A percentile compares a stretch with the other conserved stretches of the same genome.
Conservation (phyloP, 148 eudicot species). For the Simmondsia chinensis region DNA sequence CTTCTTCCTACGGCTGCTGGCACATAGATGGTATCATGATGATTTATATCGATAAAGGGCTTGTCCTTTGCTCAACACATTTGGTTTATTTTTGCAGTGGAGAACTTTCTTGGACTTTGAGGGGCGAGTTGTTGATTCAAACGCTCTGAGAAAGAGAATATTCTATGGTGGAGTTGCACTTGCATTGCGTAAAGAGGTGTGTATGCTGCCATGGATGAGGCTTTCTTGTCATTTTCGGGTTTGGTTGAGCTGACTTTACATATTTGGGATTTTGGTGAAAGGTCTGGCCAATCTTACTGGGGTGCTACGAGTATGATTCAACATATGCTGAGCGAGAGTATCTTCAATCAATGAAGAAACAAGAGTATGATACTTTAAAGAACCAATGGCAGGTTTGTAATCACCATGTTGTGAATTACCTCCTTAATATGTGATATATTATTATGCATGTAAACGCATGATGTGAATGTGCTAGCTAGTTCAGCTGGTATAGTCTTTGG, state of each 20-base stretch:
- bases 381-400: conserved; percentile 86
- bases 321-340: conserved; percentile 91
- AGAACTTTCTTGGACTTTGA: conserved; percentile 63
- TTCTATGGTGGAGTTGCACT: conserved; percentile 87
- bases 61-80: not conserved
- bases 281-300: conserved; percentile 90
- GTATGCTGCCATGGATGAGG: conserved; percentile 3
- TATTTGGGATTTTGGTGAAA: conserved; percentile 15
- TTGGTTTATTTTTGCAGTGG: conserved; percentile 58
- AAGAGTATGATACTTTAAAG: conserved; percentile 76
- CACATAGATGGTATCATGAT: too few species aligned
- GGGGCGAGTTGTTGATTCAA: conserved; percentile 66
- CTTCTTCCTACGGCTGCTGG: too few species aligned
- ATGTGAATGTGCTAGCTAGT: too few species aligned
- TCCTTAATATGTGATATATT: not conserved
- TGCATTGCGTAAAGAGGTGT: conserved; percentile 71
- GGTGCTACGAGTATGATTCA: conserved; percentile 67
- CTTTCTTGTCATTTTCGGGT: not conserved
- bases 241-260: not conserved
- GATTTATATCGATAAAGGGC: not conserved
- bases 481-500: too few species aligned
- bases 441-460: conserved; percentile 1
- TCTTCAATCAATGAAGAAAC: conserved; percentile 50
- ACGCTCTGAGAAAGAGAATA: conserved; percentile 67
- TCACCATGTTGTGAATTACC: not conserved